Conservation (phyloP, 2,329 filamentous ascomycete species). For the Talaromyces sp. region DNA sequence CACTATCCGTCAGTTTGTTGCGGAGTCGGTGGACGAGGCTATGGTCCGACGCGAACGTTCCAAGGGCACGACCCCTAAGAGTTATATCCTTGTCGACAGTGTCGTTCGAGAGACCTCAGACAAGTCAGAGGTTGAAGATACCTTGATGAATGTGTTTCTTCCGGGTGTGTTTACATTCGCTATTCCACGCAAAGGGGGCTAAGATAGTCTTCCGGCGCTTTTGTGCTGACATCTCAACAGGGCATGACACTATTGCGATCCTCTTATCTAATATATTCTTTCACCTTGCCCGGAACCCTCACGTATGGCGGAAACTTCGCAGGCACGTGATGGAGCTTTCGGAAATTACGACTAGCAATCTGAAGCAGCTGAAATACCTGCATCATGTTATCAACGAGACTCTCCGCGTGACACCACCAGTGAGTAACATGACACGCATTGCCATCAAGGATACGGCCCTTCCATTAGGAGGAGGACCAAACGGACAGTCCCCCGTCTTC, state of each 20-base stretch:
- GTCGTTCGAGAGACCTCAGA: constrained; percentile 48
- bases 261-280: constrained; percentile 48
- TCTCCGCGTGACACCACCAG: constrained; percentile 54
- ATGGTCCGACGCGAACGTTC: constrained; percentile 60
- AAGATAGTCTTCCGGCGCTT: neutral
- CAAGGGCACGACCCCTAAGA: constrained; percentile 49
- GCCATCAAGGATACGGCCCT: constrained; percentile 32
- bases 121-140: constrained; percentile 47
- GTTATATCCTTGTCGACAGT: constrained; percentile 53
- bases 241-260: constrained; percentile 55
- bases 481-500: constrained; percentile 57
- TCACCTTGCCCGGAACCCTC: constrained; percentile 30
- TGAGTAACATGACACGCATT: constrained; percentile 48
- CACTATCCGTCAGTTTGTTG: constrained; percentile 11
- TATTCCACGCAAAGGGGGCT: neutral
- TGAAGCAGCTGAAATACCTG: constrained; percentile 19
- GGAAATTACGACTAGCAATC: constrained; percentile 33
- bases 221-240: constrained; percentile 33
- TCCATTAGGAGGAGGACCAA: constrained; percentile 17
- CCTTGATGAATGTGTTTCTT: constrained; percentile 53
- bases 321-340: constrained; percentile 26
- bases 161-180: constrained; percentile 45
- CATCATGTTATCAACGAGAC: constrained; percentile 22
- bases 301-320: constrained; percentile 28
- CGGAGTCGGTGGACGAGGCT: constrained; percentile 66